Evolutionary conservation across 2,329 filamentous ascomycete species (phyloP).

Genomic region (Alternaria ethzedia): DNA sequence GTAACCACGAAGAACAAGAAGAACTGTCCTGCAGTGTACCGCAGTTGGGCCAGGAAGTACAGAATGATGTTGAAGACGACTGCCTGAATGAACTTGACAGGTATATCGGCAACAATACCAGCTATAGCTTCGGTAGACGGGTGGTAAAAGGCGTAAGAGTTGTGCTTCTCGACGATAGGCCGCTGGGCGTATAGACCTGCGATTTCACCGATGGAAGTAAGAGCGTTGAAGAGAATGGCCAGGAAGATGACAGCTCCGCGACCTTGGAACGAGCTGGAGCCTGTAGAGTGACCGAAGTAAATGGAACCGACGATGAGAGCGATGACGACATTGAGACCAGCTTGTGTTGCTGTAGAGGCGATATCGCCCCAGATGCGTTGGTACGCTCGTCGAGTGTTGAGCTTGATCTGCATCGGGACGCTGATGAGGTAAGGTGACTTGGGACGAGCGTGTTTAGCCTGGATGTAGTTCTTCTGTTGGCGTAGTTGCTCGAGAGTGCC

Average conservation of each 20-base stretch:
- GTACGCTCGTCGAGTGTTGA: conserved; percentile 40
- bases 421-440: conserved; percentile 66
- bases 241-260: conserved; percentile 67
- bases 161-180: conserved; percentile 88
- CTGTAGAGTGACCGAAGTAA: conserved; percentile 61
- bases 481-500: conserved; percentile 40
- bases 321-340: conserved; percentile 60
- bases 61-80: conserved; percentile 78
- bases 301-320: conserved; percentile 68
- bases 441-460: conserved; percentile 61
- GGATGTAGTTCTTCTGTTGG: conserved; percentile 57
- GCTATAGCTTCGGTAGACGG: conserved; percentile 83
- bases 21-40: conserved; percentile 74
- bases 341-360: conserved; percentile 41
- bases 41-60: conserved; percentile 85
- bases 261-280: conserved; percentile 60
- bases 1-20: conserved; percentile 77
- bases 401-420: conserved; percentile 53
- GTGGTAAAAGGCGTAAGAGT: conserved; percentile 85
- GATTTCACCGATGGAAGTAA: conserved; percentile 63
- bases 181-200: conserved; percentile 75
- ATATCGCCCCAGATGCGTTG: conserved; percentile 45
- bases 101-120: conserved; percentile 83
- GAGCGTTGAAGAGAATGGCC: conserved; percentile 65
- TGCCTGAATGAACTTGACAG: conserved; percentile 75